phyloP scores from a whole-genome alignment of 2,329 filamentous ascomycete genomes.

The Diaporthe sp. region DNA sequence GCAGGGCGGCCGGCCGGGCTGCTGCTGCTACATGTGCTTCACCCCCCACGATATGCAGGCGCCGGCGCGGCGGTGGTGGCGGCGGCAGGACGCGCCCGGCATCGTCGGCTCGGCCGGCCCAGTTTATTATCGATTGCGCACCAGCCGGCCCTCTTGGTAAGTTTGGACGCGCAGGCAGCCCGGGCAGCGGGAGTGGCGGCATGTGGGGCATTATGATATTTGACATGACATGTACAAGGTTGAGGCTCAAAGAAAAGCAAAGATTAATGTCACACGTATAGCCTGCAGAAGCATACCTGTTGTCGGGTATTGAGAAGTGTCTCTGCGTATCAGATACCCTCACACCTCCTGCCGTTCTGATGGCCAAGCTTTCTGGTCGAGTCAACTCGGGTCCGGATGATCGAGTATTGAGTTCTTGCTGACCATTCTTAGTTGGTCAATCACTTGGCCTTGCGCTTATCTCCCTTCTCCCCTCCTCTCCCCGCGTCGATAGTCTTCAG shows the following conservation, averaged over 20 bases:
- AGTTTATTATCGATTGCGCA: background rate
- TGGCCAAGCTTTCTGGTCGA: conserved; percentile 13
- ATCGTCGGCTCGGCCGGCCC: conserved; percentile 10
- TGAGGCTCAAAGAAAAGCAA: conserved; percentile 19
- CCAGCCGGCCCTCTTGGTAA: background rate
- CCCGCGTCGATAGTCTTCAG: background rate
- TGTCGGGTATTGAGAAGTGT: background rate
- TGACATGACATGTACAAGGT: conserved; percentile 10
- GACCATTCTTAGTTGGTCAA: background rate
- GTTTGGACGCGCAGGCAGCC: background rate
- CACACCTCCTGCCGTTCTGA: background rate
- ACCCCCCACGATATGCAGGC: background rate
- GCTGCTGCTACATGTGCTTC: background rate
- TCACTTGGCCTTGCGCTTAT: conserved; percentile 9
- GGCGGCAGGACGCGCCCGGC: conserved; percentile 1
- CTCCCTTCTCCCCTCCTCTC: background rate
- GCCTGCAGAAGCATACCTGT: background rate
- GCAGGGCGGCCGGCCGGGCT: background rate
- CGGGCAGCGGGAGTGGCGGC: conserved; percentile 8
- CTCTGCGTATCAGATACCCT: background rate
- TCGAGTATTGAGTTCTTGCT: conserved; percentile 18
- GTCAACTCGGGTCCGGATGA: background rate
- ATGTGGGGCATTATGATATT: conserved; percentile 1
- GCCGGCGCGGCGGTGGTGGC: background rate
- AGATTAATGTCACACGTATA: background rate